These are phyloP conservation scores for Helotiales sp. DNA, from an alignment of 2,329 filamentous ascomycete species.

Conservation along the genomic window DNA sequence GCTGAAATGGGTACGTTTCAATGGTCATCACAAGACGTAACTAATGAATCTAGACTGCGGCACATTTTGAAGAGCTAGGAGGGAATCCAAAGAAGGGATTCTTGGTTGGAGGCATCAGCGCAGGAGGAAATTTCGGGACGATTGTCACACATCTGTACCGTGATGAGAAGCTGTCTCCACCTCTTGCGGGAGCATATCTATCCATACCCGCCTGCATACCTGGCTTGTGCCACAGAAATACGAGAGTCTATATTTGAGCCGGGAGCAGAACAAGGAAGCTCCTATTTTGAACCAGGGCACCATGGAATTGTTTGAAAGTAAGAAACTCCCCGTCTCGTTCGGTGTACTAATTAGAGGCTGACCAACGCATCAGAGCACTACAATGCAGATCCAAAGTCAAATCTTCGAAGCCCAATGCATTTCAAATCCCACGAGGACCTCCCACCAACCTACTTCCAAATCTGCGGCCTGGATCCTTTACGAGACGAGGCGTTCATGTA, in stretches of 20 bases:
- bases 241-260: constrained; percentile 46
- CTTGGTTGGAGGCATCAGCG: constrained; percentile 54
- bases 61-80: constrained; percentile 47
- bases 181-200: constrained; percentile 53
- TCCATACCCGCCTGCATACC: constrained; percentile 46
- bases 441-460: constrained; percentile 50
- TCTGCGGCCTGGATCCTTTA: constrained; percentile 40
- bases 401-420: constrained; percentile 44
- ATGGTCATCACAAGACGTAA: background rate
- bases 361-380: constrained; percentile 36
- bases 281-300: constrained; percentile 42
- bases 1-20: constrained; percentile 48
- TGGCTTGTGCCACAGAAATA: constrained; percentile 44
- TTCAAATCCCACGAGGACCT: constrained; percentile 44
- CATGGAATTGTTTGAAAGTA: constrained; percentile 39
- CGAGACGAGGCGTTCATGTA: constrained; percentile 54
- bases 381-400: constrained; percentile 39
- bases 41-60: constrained; percentile 34
- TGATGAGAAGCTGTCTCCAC: constrained; percentile 48
- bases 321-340: constrained; percentile 5
- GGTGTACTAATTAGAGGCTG: too few species aligned
- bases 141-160: constrained; percentile 48
- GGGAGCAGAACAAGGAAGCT: constrained; percentile 49
- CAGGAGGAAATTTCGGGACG: constrained; percentile 50
- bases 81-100: constrained; percentile 52